phyloP scores from a whole-genome alignment of 139 green algal genomes.

The Edaphochlamys debaryana region DNA sequence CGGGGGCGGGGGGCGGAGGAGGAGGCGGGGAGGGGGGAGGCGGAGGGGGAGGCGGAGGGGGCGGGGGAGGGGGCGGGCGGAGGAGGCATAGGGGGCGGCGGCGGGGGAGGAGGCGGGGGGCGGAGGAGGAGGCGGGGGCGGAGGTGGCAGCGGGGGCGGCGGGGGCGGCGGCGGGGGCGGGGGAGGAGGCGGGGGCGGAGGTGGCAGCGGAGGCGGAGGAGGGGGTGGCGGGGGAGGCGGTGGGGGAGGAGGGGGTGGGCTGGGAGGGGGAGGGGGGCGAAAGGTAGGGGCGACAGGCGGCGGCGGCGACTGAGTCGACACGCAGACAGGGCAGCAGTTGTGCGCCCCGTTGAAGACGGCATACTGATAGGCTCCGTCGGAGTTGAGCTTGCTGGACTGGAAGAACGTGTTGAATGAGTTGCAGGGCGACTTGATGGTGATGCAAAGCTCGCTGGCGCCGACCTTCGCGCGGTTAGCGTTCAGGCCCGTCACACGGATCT shows the following conservation, averaged over 20 bases:
- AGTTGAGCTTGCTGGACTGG: not conserved
- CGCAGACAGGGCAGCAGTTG: slow-evolving; percentile 26
- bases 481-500: slow-evolving; percentile 21
- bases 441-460: slow-evolving; percentile 6
- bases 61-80: slow-evolving; percentile 8
- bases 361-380: not conserved
- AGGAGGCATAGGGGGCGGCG: slow-evolving; percentile 1
- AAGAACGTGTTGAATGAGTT: slow-evolving; percentile 21
- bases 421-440: not conserved
- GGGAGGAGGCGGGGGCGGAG: slow-evolving; percentile 2
- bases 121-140: not conserved
- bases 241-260: slow-evolving; percentile 1
- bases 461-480: not conserved
- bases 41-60: too few species aligned
- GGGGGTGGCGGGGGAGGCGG: slow-evolving; percentile 1
- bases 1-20: too few species aligned
- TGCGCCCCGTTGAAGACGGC: not conserved
- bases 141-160: not conserved
- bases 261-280: not conserved
- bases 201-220: not conserved
- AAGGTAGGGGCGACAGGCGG: not conserved
- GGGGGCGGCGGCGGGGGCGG: not conserved
- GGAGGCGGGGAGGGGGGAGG: too few species aligned
- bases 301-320: not conserved
- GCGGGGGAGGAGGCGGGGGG: not conserved